These are phyloP conservation scores for Kodamaea neixiangensis DNA, from an alignment of 805 yeast genomes.

Conservation along the genomic window DNA sequence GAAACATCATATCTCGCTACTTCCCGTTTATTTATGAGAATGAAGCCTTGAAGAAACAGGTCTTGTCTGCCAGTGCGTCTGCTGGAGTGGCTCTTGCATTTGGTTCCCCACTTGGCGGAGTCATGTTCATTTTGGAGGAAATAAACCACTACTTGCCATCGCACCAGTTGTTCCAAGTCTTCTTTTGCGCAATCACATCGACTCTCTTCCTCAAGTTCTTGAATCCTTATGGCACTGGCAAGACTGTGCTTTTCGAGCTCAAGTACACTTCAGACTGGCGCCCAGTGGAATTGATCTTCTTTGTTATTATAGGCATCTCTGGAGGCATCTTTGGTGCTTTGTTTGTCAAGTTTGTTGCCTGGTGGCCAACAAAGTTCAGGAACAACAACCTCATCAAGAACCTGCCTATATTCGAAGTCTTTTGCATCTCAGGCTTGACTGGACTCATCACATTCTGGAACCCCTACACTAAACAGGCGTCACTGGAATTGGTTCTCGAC, in stretches of 20 bases:
- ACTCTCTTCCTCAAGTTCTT: slow-evolving; percentile 52
- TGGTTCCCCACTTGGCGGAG: slow-evolving; percentile 63
- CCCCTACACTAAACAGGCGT: slow-evolving; percentile 49
- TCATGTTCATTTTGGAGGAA: slow-evolving; percentile 56
- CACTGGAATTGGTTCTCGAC: slow-evolving; percentile 49
- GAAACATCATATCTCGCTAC: slow-evolving; percentile 51
- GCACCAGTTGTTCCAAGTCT: slow-evolving; percentile 53
- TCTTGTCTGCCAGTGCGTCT: slow-evolving; percentile 56
- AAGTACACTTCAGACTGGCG: slow-evolving; percentile 54
- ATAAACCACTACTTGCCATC: slow-evolving; percentile 57
- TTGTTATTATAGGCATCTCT: slow-evolving; percentile 48
- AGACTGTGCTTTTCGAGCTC: slow-evolving; percentile 56
- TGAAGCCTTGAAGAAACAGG: slow-evolving; percentile 52
- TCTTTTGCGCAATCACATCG: slow-evolving; percentile 56
- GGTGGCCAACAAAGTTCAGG: slow-evolving; percentile 48
- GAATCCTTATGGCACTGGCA: slow-evolving; percentile 62
- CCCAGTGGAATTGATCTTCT: slow-evolving; percentile 47
- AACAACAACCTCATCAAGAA: slow-evolving; percentile 29
- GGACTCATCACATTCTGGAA: slow-evolving; percentile 50
- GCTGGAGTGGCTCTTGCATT: slow-evolving; percentile 64
- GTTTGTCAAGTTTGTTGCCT: slow-evolving; percentile 47
- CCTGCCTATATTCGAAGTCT: slow-evolving; percentile 47
- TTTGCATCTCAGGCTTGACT: slow-evolving; percentile 46
- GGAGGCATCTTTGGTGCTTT: slow-evolving; percentile 58
- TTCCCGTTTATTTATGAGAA: slow-evolving; percentile 48